Evolutionary conservation across 352 stramenopile species (phyloP).

Genomic region (Phytophthora fragariae): DNA sequence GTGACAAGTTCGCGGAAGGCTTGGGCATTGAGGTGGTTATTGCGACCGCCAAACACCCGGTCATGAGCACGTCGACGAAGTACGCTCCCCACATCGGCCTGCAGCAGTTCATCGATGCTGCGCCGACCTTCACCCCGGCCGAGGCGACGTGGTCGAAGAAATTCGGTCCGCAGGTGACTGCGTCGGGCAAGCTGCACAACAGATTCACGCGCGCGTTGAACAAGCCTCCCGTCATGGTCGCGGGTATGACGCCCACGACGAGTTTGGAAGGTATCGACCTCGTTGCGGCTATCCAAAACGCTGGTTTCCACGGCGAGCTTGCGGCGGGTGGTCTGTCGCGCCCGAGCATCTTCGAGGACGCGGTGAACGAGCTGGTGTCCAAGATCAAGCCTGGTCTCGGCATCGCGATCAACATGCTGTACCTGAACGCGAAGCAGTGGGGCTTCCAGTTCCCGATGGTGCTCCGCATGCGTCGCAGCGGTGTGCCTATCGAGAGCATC

Average conservation of each 20-base stretch:
- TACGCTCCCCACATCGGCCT: constrained; percentile 48
- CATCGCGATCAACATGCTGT: constrained; percentile 91
- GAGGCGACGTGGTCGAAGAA: constrained; percentile 56
- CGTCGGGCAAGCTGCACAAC: constrained; percentile 66
- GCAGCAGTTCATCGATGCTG: constrained; percentile 50
- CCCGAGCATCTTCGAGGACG: constrained; percentile 75
- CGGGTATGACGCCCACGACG: constrained; percentile 90
- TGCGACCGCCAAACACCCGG: constrained; percentile 51
- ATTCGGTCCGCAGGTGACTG: constrained; percentile 58
- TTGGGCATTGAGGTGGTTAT: constrained; percentile 66
- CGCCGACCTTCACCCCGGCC: constrained; percentile 1
- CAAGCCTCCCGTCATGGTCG: constrained; percentile 83
- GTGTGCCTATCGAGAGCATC: constrained; percentile 88
- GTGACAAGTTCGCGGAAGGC: constrained; percentile 49
- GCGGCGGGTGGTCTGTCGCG: constrained; percentile 76
- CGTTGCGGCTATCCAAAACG: constrained; percentile 83
- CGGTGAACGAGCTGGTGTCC: constrained; percentile 67
- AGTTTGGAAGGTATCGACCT: constrained; percentile 83
- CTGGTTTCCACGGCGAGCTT: constrained; percentile 83
- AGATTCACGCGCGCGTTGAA: constrained; percentile 79
- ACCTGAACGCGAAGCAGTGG: constrained; percentile 91
- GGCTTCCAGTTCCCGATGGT: constrained; percentile 92
- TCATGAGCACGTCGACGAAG: constrained; percentile 28
- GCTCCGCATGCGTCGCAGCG: constrained; percentile 77
- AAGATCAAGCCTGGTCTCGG: constrained; percentile 80